Base-by-base conservation (phyloP, 2,329 filamentous ascomycete species). In the Aspergillus novofumigatus region DNA sequence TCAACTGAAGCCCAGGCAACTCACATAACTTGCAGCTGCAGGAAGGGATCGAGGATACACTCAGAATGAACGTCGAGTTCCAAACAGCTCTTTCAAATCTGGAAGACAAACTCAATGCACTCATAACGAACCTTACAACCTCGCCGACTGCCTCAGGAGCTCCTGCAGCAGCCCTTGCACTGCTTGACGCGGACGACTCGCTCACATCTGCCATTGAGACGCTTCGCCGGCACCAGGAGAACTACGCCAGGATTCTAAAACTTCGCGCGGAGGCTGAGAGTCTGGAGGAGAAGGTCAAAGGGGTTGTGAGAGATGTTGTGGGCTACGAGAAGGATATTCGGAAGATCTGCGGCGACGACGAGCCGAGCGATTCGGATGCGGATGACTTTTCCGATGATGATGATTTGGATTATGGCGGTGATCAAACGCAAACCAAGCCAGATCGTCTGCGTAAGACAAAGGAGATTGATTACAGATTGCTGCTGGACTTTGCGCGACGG, bases 401-500 rank as follows among this genome's bases (percentile, higher is more conserved):
- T 9, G 44, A 63, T 11, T 54, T 52, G 17, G 49, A 62, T 1
- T 57, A 56, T 26, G 21, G 20, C 44, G 44, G 14, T 5, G 32
- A 45, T 23, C 20, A 11, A 14, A 32, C 62, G 65, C 21, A 54
- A 60, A 32, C 49, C 44, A 28, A 32, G n/a, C 11, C 26, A 17
- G 5, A 57, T 50, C 10, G 49, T 42, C 23, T 61, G 2, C 63
- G 59, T n/a, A 65, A 32, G n/a, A 66, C 59, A 14, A 70, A 70
- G 21, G 73, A 76, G 49, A 70, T 79, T 8, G 76, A 79, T 44
- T 79, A 79, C 59, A 69, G 69, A 38, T 62, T 78, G 2, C 68
- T 79, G 0, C 65, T 79, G 14, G 71, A 77, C 29, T 79, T 79
- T 52, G 77, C 77, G 3, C 72, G 76, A 4, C 67, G 77, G 21